phyloP scores from a whole-genome alignment of 345 rosid genomes.

The Boechera divaricarpa region DNA sequence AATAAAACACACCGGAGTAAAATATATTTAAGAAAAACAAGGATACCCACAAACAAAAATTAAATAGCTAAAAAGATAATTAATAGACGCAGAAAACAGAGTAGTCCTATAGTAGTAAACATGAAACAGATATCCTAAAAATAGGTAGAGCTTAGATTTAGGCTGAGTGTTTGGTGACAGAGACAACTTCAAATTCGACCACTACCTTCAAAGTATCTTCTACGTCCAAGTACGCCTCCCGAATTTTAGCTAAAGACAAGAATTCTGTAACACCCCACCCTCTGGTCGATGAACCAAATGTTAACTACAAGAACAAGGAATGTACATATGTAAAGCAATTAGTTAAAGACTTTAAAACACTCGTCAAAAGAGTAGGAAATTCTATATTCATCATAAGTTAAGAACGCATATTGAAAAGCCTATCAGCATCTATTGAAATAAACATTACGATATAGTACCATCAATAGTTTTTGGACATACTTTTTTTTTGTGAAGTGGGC shows the following conservation, averaged over 20 bases:
- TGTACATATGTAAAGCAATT: background rate
- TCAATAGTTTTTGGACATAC: background rate
- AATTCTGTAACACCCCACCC: background rate
- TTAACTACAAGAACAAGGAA: background rate
- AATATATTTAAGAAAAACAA: too few relatives aligned
- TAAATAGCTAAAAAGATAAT: too few relatives aligned
- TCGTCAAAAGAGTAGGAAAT: background rate
- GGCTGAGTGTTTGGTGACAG: background rate
- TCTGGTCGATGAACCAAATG: background rate
- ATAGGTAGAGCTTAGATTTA: background rate
- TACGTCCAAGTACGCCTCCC: background rate
- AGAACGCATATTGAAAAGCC: background rate
- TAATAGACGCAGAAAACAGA: too few relatives aligned
- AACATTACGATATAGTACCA: too few relatives aligned
- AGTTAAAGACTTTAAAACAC: background rate
- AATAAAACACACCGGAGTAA: too few relatives aligned
- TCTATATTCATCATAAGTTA: background rate
- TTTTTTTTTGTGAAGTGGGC: background rate
- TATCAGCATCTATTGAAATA: too few relatives aligned
- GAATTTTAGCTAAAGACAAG: constrained; percentile 7
- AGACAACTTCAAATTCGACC: background rate
- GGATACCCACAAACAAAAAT: too few relatives aligned
- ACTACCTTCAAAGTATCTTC: background rate
- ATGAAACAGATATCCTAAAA: background rate
- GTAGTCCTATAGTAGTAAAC: background rate